Evolutionary conservation across 139 green algal genomes (phyloP), one percentile per base, ranked within the genome.

Genomic region (Ulvella scutata): DNA sequence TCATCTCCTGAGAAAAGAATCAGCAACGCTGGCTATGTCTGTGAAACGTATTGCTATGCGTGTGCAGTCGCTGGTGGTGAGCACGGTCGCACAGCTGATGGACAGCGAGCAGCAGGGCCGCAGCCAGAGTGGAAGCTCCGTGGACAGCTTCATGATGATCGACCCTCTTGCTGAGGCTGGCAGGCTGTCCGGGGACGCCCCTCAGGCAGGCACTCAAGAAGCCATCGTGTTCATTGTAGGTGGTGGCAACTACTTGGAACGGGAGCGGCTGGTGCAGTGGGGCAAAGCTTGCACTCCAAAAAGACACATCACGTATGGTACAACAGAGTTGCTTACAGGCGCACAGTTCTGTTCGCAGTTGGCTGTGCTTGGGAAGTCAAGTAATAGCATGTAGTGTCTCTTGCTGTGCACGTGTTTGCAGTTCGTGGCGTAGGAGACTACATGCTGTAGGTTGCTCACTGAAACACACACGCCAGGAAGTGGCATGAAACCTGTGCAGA

Each of bases 161-260:
- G 95, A 98, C 79, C 92, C 92, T 31, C 96, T 96, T 87, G 77
- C 84, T 20, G 40, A 77, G 7, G 23, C 72, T 28, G 78, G 88
- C 2, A 72, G 79, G 0, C 73, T 76, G 23, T 37, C 75, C 43
- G 35, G 62, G 75, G 59, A 85, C 20, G 77, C 76, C 1, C 81
- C 83, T 7, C 80, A 77, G 59, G 84, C 84, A 6, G 82, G 89
- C 23, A 92, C 90, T 80, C 82, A 83, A 72, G 92, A 98, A 36
- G 88, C 86, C 2, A 86, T 99, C 6, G 93, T 97, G 34, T 99
- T 98, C 80, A 91, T 99, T 84, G 91, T 99, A 35, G 95, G 95
- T 0, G 95, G 94, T 3, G 95, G 95, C 4, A 97, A 95, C 86
- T 99, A 97, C 81, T 62, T 92, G 17, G 95, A 99, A 85, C 82